Evolutionary conservation across 23 red algal genomes (phyloP).

Genomic region (Gracilaria gracilis): DNA sequence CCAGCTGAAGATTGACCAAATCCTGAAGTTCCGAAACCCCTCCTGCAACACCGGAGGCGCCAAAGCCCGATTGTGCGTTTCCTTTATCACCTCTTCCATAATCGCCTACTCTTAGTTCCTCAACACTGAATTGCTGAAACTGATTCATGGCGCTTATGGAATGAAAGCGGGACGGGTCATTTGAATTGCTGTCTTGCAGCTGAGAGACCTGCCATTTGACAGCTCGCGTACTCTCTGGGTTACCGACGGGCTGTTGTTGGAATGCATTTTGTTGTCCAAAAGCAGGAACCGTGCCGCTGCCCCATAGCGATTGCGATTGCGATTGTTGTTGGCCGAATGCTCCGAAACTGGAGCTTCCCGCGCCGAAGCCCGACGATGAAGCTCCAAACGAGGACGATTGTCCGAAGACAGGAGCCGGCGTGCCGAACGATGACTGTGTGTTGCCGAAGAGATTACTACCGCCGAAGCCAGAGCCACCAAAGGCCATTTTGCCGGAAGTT

Average conservation of each 20-base stretch:
- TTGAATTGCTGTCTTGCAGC: conserved; percentile 33
- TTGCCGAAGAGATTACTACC: conserved; percentile 29
- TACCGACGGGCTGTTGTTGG: not conserved
- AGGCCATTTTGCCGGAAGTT: not conserved
- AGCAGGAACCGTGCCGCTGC: not conserved
- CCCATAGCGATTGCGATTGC: conserved; percentile 17
- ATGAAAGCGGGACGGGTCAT: conserved; percentile 36
- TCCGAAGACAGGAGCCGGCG: conserved; percentile 29
- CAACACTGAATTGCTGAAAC: conserved; percentile 55
- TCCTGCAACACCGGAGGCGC: not conserved
- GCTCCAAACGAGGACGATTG: conserved; percentile 23
- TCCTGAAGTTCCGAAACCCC: conserved; percentile 9
- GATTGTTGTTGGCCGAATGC: conserved; percentile 3
- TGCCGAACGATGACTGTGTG: conserved; percentile 33
- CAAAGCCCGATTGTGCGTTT: conserved; percentile 3
- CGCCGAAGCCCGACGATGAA: conserved; percentile 29
- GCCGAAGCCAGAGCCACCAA: conserved; percentile 51
- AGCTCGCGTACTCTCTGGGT: conserved; percentile 41
- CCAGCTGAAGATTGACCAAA: conserved; percentile 25
- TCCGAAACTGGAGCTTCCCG: conserved; percentile 26
- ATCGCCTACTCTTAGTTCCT: conserved; percentile 83
- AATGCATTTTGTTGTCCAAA: conserved; percentile 16
- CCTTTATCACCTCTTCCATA: conserved; percentile 82
- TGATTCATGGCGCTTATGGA: conserved; percentile 65
- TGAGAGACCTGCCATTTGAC: conserved; percentile 55